These are phyloP conservation scores for Acanthamoeba triangularis DNA, from an alignment of 208 protist species.

Conservation along the genomic window DNA sequence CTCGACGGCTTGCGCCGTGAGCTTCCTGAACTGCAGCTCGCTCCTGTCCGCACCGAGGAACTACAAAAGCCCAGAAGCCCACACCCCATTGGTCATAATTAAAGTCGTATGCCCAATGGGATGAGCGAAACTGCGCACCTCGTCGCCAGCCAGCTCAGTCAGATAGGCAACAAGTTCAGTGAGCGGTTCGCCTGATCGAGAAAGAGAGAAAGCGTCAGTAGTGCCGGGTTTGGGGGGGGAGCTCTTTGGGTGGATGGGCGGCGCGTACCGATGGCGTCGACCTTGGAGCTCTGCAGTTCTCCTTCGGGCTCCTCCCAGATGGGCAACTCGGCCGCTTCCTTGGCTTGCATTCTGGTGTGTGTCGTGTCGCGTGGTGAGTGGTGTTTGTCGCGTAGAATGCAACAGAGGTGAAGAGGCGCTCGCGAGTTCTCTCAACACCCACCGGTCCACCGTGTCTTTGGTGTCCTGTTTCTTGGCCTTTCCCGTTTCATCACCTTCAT, in stretches of 20 bases:
- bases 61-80: neutral
- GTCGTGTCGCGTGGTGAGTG: neutral
- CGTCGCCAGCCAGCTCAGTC: neutral
- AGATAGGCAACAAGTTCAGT: constrained; percentile 12
- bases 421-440: too few species aligned
- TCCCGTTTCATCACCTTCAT: neutral
- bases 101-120: neutral
- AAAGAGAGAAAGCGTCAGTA: neutral
- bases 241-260: neutral
- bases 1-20: neutral
- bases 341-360: neutral
- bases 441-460: too few species aligned
- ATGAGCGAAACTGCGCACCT: neutral
- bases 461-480: neutral
- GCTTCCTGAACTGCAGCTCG: constrained; percentile 6
- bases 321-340: neutral
- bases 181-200: neutral
- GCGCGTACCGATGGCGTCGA: neutral
- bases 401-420: neutral
- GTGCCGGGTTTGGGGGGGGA: neutral
- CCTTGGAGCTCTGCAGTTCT: constrained; percentile 18
- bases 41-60: neutral
- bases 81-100: neutral
- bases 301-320: constrained; percentile 41
- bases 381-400: neutral